Evolutionary conservation across 441 rosid genomes (phyloP).

Genomic region (Brassica hybrid): DNA sequence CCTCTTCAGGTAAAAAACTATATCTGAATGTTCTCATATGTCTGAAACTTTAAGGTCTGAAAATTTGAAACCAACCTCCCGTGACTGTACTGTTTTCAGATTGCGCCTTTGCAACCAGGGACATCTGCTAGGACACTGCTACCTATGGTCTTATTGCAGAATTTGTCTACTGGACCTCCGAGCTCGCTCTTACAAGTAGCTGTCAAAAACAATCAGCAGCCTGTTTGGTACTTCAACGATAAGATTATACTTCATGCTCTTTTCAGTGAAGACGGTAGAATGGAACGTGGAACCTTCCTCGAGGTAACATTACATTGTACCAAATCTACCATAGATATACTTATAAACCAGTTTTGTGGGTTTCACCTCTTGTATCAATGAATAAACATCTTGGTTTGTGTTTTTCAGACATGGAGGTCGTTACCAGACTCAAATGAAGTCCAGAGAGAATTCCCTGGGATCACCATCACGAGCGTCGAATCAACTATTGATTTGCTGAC

Average conservation of each 20-base stretch:
- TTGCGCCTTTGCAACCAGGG: conserved; percentile 88
- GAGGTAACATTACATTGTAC: conserved; percentile 62
- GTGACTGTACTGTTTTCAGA: conserved; percentile 49
- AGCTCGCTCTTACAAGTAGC: conserved; percentile 96
- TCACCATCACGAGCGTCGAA: conserved; percentile 63
- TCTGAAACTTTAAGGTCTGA: background rate
- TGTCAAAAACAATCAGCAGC: conserved; percentile 91
- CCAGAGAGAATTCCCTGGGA: conserved; percentile 74
- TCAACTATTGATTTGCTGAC: conserved; percentile 70
- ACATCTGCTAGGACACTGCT: conserved; percentile 66
- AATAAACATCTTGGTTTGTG: conserved; percentile 7
- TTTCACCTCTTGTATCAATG: background rate
- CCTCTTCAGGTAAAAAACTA: conserved; percentile 75
- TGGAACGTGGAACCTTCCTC: conserved; percentile 93
- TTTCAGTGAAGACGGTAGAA: conserved; percentile 86
- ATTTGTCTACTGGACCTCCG: conserved; percentile 83
- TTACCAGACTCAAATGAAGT: conserved; percentile 92
- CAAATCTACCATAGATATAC: no score
- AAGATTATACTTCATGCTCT: conserved; percentile 69
- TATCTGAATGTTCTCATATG: background rate
- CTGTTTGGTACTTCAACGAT: conserved; percentile 86
- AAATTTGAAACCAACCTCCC: conserved; percentile 9
- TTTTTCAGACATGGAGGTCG: conserved; percentile 89
- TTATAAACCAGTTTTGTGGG: background rate
- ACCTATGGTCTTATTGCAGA: conserved; percentile 91